phyloP scores from a whole-genome alignment of 352 stramenopile genomes.

The Globisporangium perplexum region DNA sequence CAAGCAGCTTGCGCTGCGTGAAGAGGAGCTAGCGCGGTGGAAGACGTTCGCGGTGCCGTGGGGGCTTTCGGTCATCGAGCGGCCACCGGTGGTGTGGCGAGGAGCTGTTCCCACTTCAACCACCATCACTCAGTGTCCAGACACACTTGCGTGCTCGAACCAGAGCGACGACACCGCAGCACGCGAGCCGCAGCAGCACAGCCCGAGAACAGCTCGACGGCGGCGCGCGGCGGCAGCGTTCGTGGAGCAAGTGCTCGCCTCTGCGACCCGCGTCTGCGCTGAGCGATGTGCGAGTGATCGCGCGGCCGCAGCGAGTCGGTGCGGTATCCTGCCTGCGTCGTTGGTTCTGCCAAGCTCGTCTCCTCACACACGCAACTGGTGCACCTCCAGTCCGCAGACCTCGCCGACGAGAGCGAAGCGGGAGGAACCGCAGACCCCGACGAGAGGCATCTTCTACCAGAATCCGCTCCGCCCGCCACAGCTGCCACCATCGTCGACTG shows the following conservation, averaged over 20 bases:
- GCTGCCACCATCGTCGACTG: slow-evolving; percentile 16
- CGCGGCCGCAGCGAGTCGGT: background rate
- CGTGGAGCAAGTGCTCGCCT: background rate
- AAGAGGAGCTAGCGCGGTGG: slow-evolving; percentile 8
- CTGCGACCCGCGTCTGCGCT: background rate
- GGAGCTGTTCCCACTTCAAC: background rate
- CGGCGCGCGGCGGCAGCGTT: background rate
- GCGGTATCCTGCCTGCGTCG: background rate
- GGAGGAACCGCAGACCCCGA: background rate
- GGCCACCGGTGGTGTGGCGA: background rate
- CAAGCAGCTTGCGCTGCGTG: slow-evolving; percentile 8
- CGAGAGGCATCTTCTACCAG: slow-evolving; percentile 24
- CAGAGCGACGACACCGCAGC: background rate
- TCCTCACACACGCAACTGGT: background rate
- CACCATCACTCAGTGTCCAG: background rate
- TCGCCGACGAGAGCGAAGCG: slow-evolving; percentile 2
- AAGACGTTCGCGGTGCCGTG: slow-evolving; percentile 1
- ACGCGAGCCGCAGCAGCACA: background rate
- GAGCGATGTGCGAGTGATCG: background rate
- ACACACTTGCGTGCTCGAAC: background rate
- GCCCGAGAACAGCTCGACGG: background rate
- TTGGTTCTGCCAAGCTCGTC: background rate
- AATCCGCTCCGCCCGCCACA: slow-evolving; percentile 18
- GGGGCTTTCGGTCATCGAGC: background rate
- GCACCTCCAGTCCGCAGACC: background rate